Evolutionary conservation across 257 asterid species (phyloP), one percentile per base, ranked within the genome.

Genomic region (Cruciata laevipes): DNA sequence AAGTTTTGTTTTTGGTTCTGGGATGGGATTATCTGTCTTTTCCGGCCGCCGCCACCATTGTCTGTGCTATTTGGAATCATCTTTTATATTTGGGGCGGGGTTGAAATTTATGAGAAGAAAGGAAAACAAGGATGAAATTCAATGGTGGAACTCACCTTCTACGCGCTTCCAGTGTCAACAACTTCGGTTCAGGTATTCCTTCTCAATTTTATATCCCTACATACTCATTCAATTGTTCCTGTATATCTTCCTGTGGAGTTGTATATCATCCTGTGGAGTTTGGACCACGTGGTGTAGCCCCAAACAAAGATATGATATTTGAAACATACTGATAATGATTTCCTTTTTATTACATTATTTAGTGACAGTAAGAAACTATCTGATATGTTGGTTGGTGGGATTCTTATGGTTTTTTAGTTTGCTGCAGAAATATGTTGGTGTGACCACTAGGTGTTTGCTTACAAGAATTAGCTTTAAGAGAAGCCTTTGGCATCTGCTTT

Each of bases 111-210:
- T n/a, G n/a, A n/a, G n/a, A n/a, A n/a, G n/a, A n/a, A n/a, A n/a
- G n/a, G n/a, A n/a, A n/a, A n/a, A n/a, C n/a, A n/a, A n/a, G n/a
- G n/a, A n/a, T n/a, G n/a, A n/a, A n/a, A n/a, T n/a, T n/a, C 61
- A 27, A 60, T 32, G 20, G 57, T 31, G 7, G 30, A 20, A 18
- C 30, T 66, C 31, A 25, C 61, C 49, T 30, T n/a, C 13, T 24
- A 51, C 61, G 70, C 32, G 13, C 55, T 51, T 8, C 16, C 44
- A 14, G 25, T 66, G 31, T 62, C 70, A 25, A 51, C 3, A 66
- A 9, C 32, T n/a, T 51, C 42, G 30, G 61, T 31, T 66, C 70
- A 66, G 62, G 70, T 66, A 31, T 30, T 18, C 51, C 1, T 47
- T 30, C 59, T 44, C 40, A 1, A 18, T 5, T 25, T 4, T 5